Percentiles rank a stretch among this genome's conserved stretches.
phyloP scores from a whole-genome alignment of 257 asterid genomes.

The Solanum etuberosum region DNA sequence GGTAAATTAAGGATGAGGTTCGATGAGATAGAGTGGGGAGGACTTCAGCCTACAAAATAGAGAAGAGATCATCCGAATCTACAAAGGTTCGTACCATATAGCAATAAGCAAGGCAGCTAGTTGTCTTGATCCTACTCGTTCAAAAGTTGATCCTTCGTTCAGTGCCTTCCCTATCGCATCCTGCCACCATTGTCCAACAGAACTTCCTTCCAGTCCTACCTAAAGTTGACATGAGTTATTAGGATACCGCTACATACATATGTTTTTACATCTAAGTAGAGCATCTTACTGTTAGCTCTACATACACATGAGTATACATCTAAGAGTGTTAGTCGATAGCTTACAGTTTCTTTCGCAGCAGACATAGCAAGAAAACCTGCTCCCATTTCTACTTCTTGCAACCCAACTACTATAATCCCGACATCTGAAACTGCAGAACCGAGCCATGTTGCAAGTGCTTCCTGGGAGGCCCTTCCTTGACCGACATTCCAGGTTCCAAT shows the following conservation, averaged over 20 bases:
- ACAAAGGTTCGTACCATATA: conserved; percentile 44
- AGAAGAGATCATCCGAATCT: neutral
- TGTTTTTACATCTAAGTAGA: neutral
- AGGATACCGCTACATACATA: neutral
- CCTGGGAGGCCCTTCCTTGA: conserved; percentile 91
- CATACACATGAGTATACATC: neutral
- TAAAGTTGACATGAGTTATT: conserved; percentile 25
- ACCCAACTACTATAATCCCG: conserved; percentile 77
- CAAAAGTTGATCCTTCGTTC: conserved; percentile 71
- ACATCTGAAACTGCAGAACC: conserved; percentile 70
- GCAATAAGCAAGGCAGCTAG: conserved; percentile 88
- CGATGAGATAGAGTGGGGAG: neutral
- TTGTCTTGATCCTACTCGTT: conserved; percentile 91
- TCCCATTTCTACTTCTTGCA: conserved; percentile 99
- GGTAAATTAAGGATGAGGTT: neutral
- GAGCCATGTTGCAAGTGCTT: conserved; percentile 79
- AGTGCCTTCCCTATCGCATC: conserved; percentile 81
- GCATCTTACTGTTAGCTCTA: neutral
- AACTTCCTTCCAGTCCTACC: conserved; percentile 99
- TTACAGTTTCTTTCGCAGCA: conserved; percentile 98
- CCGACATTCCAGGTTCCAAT: conserved; percentile 98
- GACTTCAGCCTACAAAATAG: neutral
- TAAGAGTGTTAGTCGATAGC: conserved; percentile 2
- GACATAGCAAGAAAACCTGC: conserved; percentile 99
- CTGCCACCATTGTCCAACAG: conserved; percentile 97